Evolutionary conservation across 352 stramenopile genomes (phyloP), one percentile per base, ranked within the genome.

Genomic region (Pythium guiyangense): DNA sequence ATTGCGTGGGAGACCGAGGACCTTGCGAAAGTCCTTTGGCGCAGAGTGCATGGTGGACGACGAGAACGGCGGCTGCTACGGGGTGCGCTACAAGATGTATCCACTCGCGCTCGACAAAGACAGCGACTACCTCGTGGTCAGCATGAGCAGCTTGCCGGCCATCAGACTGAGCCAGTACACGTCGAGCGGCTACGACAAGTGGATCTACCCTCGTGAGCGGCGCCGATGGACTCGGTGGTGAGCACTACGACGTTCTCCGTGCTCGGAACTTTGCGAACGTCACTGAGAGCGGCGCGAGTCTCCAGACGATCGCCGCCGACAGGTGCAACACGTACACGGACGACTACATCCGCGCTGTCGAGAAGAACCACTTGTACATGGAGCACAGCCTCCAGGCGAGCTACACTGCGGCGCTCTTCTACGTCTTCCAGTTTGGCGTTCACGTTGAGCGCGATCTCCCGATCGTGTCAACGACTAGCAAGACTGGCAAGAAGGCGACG

Each of bases 361-460:
- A n/a, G n/a, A n/a, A n/a, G n/a, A n/a, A n/a, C n/a, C n/a, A n/a
- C n/a, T n/a, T n/a, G n/a, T n/a, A n/a, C n/a, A n/a, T n/a, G n/a
- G 1, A n/a, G n/a, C n/a, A n/a, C n/a, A n/a, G n/a, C n/a, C n/a
- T n/a, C n/a, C n/a, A n/a, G n/a, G n/a, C n/a, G n/a, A n/a, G n/a
- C n/a, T n/a, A n/a, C n/a, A n/a, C n/a, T n/a, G n/a, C n/a, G n/a
- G n/a, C n/a, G n/a, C 57, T 69, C 17, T 77, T 64, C 55, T 76
- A 65, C 27, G 35, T 77, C 14, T 76, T 73, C 53, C 64, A 81
- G 39, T 66, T 69, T 27, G 71, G 43, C 0, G 47, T 73, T 43
- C 10, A 20, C 8, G 39, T 45, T 10, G 6, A 20, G 39, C 39
- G 39, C 39, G 39, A 45, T n/a, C n/a, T n/a, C n/a, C n/a, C n/a